A percentile compares a stretch with the other conserved stretches of the same genome.
phyloP scores from a whole-genome alignment of 1,139 yeast species.

The Zygosaccharomyces pseudobailii region DNA sequence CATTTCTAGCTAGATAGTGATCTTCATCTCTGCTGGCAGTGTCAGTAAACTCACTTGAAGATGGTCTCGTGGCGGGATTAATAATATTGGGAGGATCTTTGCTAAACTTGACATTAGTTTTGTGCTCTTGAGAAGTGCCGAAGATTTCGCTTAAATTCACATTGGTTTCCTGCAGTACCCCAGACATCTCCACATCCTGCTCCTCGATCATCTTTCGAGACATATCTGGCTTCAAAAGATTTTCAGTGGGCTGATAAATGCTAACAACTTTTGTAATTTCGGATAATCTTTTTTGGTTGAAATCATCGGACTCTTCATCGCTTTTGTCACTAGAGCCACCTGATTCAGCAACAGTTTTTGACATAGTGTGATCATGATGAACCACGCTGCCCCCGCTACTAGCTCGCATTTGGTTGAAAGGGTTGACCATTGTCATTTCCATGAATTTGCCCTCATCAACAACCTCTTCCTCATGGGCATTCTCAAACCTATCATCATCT shows the following conservation, averaged over 20 bases:
- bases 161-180: slow-evolving; percentile 24
- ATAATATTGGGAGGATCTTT: slow-evolving; percentile 24
- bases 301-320: slow-evolving; percentile 2
- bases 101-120: slow-evolving; percentile 27
- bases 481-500: slow-evolving; percentile 17
- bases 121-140: slow-evolving; percentile 10
- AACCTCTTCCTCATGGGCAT: slow-evolving; percentile 7
- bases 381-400: slow-evolving; percentile 21
- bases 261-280: slow-evolving; percentile 41
- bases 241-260: slow-evolving; percentile 27
- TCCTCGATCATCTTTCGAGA: no score
- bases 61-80: slow-evolving; percentile 7
- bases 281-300: slow-evolving; percentile 20
- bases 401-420: slow-evolving; percentile 28
- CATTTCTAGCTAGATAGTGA: slow-evolving; percentile 3
- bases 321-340: not conserved
- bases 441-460: slow-evolving; percentile 26
- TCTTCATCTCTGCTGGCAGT: slow-evolving; percentile 1
- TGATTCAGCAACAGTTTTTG: not conserved
- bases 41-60: slow-evolving; percentile 5
- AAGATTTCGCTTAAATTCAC: slow-evolving; percentile 27
- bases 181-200: slow-evolving; percentile 33
- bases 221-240: no score
- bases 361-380: slow-evolving; percentile 16
- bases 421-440: slow-evolving; percentile 41